phyloP scores from a whole-genome alignment of 305 asterid genomes.

The Fraxinus albicans region DNA sequence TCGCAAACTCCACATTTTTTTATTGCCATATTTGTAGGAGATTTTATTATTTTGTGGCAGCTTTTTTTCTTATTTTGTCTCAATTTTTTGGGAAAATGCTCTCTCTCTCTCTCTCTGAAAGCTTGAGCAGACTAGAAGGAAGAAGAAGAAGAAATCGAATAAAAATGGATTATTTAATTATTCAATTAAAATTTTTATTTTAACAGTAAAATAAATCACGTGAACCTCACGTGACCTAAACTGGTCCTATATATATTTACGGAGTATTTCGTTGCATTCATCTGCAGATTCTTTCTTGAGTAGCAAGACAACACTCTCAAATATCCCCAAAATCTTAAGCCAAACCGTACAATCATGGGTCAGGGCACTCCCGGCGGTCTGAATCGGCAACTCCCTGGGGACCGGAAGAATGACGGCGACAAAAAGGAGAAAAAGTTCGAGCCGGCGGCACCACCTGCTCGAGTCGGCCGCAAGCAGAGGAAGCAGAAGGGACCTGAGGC shows the following conservation, averaged over 20 bases:
- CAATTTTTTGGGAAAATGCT: neutral
- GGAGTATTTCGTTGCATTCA: neutral
- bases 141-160: neutral
- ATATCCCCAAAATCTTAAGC: conserved; percentile 14
- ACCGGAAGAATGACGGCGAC: conserved; percentile 73
- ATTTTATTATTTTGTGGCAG: neutral
- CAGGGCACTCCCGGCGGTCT: conserved; percentile 93
- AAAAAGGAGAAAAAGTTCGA: conserved; percentile 87
- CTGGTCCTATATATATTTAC: neutral
- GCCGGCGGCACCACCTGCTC: conserved; percentile 94
- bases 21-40: conserved; percentile 37
- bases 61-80: neutral
- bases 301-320: conserved; percentile 29
- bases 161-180: neutral
- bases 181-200: neutral
- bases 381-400: conserved; percentile 72
- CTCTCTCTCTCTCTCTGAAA: neutral
- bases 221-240: conserved; percentile 15
- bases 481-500: conserved; percentile 92
- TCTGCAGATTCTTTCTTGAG: conserved; percentile 29
- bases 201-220: conserved; percentile 8
- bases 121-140: neutral
- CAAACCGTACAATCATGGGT: conserved; percentile 50
- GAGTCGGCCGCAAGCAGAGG: conserved; percentile 94
- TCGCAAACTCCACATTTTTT: conserved; percentile 71